Conservation (phyloP, 129 eudicot species). For the Flaveria bidentis region DNA sequence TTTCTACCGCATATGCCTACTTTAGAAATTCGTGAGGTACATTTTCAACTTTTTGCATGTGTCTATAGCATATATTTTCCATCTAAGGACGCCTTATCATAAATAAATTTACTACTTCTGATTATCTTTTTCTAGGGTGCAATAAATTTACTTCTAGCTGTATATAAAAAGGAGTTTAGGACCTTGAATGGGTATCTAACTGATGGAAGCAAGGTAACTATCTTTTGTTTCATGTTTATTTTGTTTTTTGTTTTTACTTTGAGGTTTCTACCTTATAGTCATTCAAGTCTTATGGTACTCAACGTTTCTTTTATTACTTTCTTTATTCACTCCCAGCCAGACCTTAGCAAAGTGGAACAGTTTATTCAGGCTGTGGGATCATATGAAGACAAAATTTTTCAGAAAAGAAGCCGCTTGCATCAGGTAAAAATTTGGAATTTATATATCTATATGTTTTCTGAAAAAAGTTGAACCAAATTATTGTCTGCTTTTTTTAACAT, state of each 20-base stretch:
- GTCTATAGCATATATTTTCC: not conserved
- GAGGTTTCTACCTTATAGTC: slow-evolving; percentile 4
- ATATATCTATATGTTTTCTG: not conserved
- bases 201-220: slow-evolving; percentile 79
- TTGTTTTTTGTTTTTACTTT: not conserved
- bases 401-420: slow-evolving; percentile 82
- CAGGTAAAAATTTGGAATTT: slow-evolving; percentile 45
- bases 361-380: slow-evolving; percentile 97
- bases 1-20: slow-evolving; percentile 99
- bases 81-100: not conserved
- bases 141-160: slow-evolving; percentile 85
- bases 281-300: slow-evolving; percentile 8
- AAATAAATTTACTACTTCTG: not conserved
- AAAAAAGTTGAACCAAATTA: slow-evolving; percentile 20
- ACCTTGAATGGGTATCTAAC: slow-evolving; percentile 79
- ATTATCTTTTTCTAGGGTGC: slow-evolving; percentile 64
- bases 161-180: slow-evolving; percentile 85
- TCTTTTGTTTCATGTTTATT: slow-evolving; percentile 7
- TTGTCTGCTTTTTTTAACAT: slow-evolving; percentile 2
- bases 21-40: slow-evolving; percentile 95
- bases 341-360: slow-evolving; percentile 77
- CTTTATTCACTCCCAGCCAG: slow-evolving; percentile 59
- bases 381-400: slow-evolving; percentile 84
- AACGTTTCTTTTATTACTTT: slow-evolving; percentile 18
- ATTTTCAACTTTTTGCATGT: slow-evolving; percentile 22